A percentile compares a stretch with the other conserved stretches of the same genome.
phyloP scores from a whole-genome alignment of 2,329 filamentous ascomycete species.

The Aspergillus cejpii region DNA sequence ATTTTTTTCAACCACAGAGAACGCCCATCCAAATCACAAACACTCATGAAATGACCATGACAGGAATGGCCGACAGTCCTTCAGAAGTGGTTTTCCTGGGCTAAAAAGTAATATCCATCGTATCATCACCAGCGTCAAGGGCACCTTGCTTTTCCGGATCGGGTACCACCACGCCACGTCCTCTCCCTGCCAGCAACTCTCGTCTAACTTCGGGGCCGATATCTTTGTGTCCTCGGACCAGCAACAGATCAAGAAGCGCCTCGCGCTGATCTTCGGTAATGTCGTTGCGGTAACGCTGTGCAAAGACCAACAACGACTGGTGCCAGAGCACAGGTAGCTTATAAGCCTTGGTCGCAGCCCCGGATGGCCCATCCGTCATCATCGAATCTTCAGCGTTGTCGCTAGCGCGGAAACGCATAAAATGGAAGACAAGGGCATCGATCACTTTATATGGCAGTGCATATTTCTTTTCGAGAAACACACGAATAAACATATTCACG shows the following conservation, averaged over 20 bases:
- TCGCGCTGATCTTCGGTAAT: slow-evolving; percentile 94
- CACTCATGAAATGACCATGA: not conserved
- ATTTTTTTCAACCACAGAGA: not conserved
- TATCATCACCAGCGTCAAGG: slow-evolving; percentile 72
- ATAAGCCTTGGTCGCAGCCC: slow-evolving; percentile 47
- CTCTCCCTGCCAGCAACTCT: slow-evolving; percentile 80
- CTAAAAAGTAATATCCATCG: slow-evolving; percentile 64
- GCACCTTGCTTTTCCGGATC: slow-evolving; percentile 49
- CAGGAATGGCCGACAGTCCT: slow-evolving; percentile 9
- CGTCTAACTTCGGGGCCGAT: slow-evolving; percentile 88
- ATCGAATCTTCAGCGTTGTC: slow-evolving; percentile 52
- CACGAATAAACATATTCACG: slow-evolving; percentile 91
- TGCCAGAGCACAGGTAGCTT: slow-evolving; percentile 94
- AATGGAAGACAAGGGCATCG: slow-evolving; percentile 93
- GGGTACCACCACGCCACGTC: slow-evolving; percentile 61
- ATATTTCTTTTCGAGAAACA: slow-evolving; percentile 93
- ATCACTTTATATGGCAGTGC: slow-evolving; percentile 91
- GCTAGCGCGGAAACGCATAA: slow-evolving; percentile 74
- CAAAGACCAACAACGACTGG: slow-evolving; percentile 85
- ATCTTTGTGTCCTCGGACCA: slow-evolving; percentile 74
- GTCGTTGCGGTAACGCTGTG: slow-evolving; percentile 89
- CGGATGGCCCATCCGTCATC: slow-evolving; percentile 37
- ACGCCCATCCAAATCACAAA: not conserved
- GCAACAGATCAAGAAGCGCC: slow-evolving; percentile 76
- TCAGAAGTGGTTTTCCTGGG: slow-evolving; percentile 3